Evolutionary conservation across 805 yeast species (phyloP).

Genomic region (Teunomyces cretensis): DNA sequence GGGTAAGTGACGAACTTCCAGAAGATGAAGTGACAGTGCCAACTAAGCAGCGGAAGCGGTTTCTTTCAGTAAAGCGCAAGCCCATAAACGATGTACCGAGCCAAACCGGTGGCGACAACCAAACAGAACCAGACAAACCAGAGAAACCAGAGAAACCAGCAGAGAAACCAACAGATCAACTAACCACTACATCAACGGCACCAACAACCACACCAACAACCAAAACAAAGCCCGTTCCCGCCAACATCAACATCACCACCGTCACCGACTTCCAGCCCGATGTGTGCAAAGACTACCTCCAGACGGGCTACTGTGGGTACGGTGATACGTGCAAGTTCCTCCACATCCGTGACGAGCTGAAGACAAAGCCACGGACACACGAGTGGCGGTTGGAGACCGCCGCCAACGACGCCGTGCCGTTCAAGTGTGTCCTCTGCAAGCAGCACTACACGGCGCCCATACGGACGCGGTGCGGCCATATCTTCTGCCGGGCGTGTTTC

Average conservation of each 20-base stretch:
- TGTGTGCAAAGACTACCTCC: conserved; percentile 86
- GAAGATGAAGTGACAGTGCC: neutral
- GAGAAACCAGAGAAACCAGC: too few relatives aligned
- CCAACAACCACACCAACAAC: conserved; percentile 5
- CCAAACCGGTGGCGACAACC: too few relatives aligned
- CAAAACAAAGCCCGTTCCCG: conserved; percentile 29
- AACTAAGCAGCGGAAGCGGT: too few relatives aligned
- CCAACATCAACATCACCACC: conserved; percentile 59
- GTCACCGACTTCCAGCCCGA: conserved; percentile 88
- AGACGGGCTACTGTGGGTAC: conserved; percentile 94
- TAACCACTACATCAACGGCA: neutral
- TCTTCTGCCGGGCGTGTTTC: conserved; percentile 65
- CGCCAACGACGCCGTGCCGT: neutral
- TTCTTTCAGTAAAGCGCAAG: too few relatives aligned
- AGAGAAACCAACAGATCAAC: too few relatives aligned
- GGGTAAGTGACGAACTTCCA: too few relatives aligned
- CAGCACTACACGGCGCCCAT: conserved; percentile 55
- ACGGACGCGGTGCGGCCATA: conserved; percentile 59
- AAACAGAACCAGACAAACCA: too few relatives aligned
- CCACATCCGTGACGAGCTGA: conserved; percentile 86
- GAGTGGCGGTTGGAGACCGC: conserved; percentile 65
- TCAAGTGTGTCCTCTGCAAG: conserved; percentile 44
- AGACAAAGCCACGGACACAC: conserved; percentile 60
- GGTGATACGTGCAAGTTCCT: conserved; percentile 96
- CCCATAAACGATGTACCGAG: too few relatives aligned